A percentile compares a stretch with the other conserved stretches of the same genome.
Conservation (phyloP, 108 stramenopile genomes). For the Conticribra guillardii region DNA sequence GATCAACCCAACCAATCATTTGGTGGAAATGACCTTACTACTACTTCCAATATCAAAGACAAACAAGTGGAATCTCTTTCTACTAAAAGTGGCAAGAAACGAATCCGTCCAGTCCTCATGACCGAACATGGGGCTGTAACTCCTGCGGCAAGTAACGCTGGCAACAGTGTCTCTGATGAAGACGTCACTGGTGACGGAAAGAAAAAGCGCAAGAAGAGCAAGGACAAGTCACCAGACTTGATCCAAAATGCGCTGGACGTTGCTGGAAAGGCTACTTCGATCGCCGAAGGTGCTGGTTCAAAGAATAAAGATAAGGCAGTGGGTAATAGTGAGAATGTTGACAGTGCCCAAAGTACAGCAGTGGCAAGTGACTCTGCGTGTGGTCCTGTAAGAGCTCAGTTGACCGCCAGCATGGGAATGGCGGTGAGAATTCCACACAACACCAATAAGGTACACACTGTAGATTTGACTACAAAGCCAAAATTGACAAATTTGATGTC, state of each 20-base stretch:
- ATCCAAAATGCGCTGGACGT: conserved; percentile 64
- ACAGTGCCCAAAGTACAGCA: neutral
- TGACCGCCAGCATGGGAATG: neutral
- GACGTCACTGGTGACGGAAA: conserved; percentile 15
- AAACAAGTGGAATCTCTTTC: conserved; percentile 25
- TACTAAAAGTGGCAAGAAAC: conserved; percentile 66
- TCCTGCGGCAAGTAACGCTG: conserved; percentile 9
- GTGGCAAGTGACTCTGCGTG: neutral
- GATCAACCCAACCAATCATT: no score
- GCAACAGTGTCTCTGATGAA: conserved; percentile 26
- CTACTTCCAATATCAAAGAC: conserved; percentile 19
- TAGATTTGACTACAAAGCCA: conserved; percentile 46
- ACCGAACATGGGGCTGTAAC: neutral
- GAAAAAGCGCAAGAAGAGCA: conserved; percentile 36
- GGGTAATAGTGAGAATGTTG: neutral
- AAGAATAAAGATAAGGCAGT: neutral
- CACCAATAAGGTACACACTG: conserved; percentile 63
- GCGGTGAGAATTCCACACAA: conserved; percentile 59
- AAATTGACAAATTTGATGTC: neutral
- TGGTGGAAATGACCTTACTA: no score
- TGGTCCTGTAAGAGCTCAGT: conserved; percentile 1
- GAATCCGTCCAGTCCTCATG: conserved; percentile 65
- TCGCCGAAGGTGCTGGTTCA: conserved; percentile 20
- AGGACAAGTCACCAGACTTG: conserved; percentile 41
- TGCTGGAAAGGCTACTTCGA: conserved; percentile 36